phyloP scores from a whole-genome alignment of 352 stramenopile species.

The Aphanomyces astaci region DNA sequence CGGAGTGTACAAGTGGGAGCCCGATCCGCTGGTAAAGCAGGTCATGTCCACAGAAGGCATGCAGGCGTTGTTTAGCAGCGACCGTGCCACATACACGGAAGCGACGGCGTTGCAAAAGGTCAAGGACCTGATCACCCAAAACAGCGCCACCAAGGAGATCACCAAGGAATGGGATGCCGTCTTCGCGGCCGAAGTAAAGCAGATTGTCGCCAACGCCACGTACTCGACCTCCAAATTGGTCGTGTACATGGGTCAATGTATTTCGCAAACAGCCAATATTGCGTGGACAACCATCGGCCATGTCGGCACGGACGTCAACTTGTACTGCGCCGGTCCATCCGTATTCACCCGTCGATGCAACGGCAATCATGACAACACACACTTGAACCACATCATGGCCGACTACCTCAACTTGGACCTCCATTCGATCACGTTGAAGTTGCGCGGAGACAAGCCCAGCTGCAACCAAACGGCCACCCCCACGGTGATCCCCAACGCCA shows the following conservation, averaged over 20 bases:
- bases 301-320: conserved; percentile 60
- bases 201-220: conserved; percentile 36
- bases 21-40: conserved; percentile 38
- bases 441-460: conserved; percentile 18
- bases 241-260: conserved; percentile 46
- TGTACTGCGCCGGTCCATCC: conserved; percentile 58
- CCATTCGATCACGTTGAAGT: conserved; percentile 46
- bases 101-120: conserved; percentile 30
- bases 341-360: conserved; percentile 56
- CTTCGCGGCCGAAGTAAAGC: conserved; percentile 35
- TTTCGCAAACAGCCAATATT: conserved; percentile 38
- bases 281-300: conserved; percentile 57
- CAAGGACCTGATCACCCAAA: conserved; percentile 38
- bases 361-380: conserved; percentile 59
- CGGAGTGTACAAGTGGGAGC: conserved; percentile 44
- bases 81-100: conserved; percentile 34
- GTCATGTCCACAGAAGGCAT: conserved; percentile 59
- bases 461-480: background rate
- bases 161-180: conserved; percentile 26
- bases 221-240: conserved; percentile 38
- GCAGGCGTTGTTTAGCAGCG: conserved; percentile 31
- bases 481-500: background rate
- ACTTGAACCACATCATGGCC: conserved; percentile 70
- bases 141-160: conserved; percentile 47
- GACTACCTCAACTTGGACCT: conserved; percentile 57